Evolutionary conservation across 805 yeast species (phyloP), one percentile per base, ranked within the genome.

Genomic region (Nakazawaea holstii): DNA sequence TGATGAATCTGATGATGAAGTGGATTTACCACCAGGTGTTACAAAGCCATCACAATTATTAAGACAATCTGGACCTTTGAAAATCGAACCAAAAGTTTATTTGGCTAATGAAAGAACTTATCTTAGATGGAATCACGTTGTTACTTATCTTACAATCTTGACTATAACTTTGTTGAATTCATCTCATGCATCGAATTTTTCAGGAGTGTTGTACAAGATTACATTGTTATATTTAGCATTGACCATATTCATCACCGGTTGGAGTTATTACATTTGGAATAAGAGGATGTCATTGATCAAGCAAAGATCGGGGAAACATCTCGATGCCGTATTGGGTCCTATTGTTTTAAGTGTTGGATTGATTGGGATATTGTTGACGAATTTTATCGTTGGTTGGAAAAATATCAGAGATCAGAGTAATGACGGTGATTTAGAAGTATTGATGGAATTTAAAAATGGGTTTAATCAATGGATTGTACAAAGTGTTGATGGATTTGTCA

Each of bases 31-130:
- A 10, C 81, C 86, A 2, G 98, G 98, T 13, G 98, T 92, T 17
- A 72, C 73, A 39, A 87, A 84, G 60, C 99, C 99, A 47, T 79
- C 76, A 26, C 70, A 74, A 30, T 79, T 87, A 67, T 74, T 92
- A 57, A 87, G 91, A 60, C 90, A 90, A 63, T 83, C 91, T 27
- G 96, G 97, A 7, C 94, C 97, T 1, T 79, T 90, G 48, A 90
- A 87, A 66, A 91, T 94, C 49, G 99, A 94, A 70, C 95, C 98
- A 29, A 94, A 94, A 62, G 99, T 94, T 11, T 94, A 98, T 97
- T 74, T 94, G 53, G 99, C 99, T 28, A 94, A 94, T 61, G 99
- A 94, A 70, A 84, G 99, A 65, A 94, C 99, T 3, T 92, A 91
- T 70, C 84, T 88, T 72, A 79, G 95, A 66, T 94, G 99, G 99